Base-by-base conservation (phyloP, 345 rosid genomes). In the Cardiospermum halicacabum region DNA sequence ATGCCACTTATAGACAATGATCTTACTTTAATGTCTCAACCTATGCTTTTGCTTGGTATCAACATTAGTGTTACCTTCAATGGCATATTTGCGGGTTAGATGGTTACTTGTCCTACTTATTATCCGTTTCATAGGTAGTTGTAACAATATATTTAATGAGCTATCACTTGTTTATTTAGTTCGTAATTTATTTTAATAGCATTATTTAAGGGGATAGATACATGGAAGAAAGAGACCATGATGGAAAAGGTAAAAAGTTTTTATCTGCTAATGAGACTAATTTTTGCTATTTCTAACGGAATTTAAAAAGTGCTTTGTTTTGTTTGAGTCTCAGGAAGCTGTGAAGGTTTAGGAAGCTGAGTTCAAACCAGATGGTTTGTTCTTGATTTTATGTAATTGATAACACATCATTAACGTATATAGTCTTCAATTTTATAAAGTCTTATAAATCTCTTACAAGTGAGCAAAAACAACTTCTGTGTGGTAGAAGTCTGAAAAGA, bases 171-270 rank as follows among this genome's bases (percentile, higher is more conserved):
- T 1, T 27, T 21, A 12, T 24, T 22, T 16, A 24, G 18, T 5
- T 58, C 27, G 11, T 9, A 19, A 19, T 4, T 13, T 28, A 40
- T 50, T 53, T 8, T 39, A 16, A 53, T 84, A 69, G 92, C 92
- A 36, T 65, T 87, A 15, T 57, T 73, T 69, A 86, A 86, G 75
- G 92, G 89, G 58, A 71, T 84, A 47, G 89, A 87, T 0, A 84
- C 92, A 66, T 84, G 92, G 87, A 87, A 78, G 82, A 87, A 82
- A 69, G 92, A 84, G 75, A 75, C 85, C 12, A 11, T 64, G 36
- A 75, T 82, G 84, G 80, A 78, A 65, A 76, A 77, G 78, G 89
- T 72, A 58, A 53, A 42, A n/a, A n/a, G n/a, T n/a, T n/a, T 34
- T 53, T 64, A 58, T 47, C 7, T 11, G 25, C 24, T 53, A 34